phyloP scores from a whole-genome alignment of 2,329 filamentous ascomycete genomes.

The Fusarium napiforme region DNA sequence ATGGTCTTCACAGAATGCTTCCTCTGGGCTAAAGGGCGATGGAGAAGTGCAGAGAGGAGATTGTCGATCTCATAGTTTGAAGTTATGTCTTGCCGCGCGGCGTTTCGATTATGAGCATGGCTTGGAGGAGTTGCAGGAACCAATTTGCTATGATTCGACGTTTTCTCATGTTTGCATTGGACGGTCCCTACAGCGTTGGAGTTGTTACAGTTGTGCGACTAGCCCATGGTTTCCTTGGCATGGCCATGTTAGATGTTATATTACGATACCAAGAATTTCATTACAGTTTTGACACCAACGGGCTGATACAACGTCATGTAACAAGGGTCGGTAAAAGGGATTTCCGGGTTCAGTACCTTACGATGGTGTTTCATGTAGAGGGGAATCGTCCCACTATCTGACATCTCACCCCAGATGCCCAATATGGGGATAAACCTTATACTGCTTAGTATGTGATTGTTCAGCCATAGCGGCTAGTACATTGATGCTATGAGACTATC shows the following conservation, averaged over 20 bases:
- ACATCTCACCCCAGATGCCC: constrained; percentile 1
- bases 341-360: constrained; percentile 24
- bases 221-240: background rate
- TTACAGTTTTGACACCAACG: constrained; percentile 3
- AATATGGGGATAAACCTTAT: background rate
- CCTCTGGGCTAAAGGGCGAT: constrained; percentile 52
- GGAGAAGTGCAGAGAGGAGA: constrained; percentile 46
- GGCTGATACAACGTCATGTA: constrained; percentile 23
- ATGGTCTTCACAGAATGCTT: constrained; percentile 60
- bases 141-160: background rate
- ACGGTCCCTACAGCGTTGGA: constrained; percentile 24
- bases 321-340: constrained; percentile 21
- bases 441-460: constrained; percentile 1
- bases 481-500: constrained; percentile 32
- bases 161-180: constrained; percentile 11
- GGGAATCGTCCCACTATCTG: constrained; percentile 19
- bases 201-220: constrained; percentile 10
- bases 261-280: constrained; percentile 37
- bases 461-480: constrained; percentile 14
- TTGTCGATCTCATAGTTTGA: constrained; percentile 23
- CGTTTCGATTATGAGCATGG: constrained; percentile 7
- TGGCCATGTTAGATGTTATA: constrained; percentile 19
- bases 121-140: constrained; percentile 10
- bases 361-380: constrained; percentile 37
- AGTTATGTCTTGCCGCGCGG: background rate